Evolutionary conservation across 2,329 filamentous ascomycete species (phyloP).

Genomic region (Lasiodiplodia sp.): DNA sequence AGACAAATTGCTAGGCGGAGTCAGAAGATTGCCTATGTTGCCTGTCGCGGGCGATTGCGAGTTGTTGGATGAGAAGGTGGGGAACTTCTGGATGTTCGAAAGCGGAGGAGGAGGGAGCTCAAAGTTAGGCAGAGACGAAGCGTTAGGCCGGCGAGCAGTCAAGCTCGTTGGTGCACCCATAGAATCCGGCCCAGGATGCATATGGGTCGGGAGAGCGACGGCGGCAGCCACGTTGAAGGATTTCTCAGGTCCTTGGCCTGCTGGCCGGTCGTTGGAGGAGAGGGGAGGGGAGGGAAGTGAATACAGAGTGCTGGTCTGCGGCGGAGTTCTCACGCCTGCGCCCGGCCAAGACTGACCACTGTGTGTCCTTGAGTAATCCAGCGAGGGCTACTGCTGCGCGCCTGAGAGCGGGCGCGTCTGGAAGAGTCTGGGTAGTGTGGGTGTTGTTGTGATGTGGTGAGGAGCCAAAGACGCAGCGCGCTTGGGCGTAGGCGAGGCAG

Average conservation of each 20-base stretch:
- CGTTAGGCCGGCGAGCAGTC: constrained; percentile 73
- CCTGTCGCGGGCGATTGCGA: constrained; percentile 57
- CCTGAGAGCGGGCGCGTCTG: constrained; percentile 28
- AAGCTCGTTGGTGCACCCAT: constrained; percentile 71
- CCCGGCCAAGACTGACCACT: constrained; percentile 58
- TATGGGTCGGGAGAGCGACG: constrained; percentile 66
- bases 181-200: constrained; percentile 67
- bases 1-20: constrained; percentile 66
- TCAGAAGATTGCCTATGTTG: constrained; percentile 64
- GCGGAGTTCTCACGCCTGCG: constrained; percentile 46
- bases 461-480: constrained; percentile 3
- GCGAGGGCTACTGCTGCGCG: constrained; percentile 47
- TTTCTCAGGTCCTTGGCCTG: constrained; percentile 51
- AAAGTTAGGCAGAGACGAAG: constrained; percentile 72
- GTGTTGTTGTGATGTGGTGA: constrained; percentile 20
- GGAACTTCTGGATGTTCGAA: constrained; percentile 53
- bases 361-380: constrained; percentile 58
- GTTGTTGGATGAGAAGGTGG: constrained; percentile 41
- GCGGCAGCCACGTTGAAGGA: constrained; percentile 69
- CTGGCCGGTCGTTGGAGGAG: constrained; percentile 46
- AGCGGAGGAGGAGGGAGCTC: constrained; percentile 71
- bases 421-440: neutral
- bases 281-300: constrained; percentile 49
- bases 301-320: constrained; percentile 48
- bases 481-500: constrained; percentile 20